Evolutionary conservation across 495 filamentous ascomycete species (phyloP), one percentile per base, ranked within the genome.

Genomic region (Penicillium cinerascens): DNA sequence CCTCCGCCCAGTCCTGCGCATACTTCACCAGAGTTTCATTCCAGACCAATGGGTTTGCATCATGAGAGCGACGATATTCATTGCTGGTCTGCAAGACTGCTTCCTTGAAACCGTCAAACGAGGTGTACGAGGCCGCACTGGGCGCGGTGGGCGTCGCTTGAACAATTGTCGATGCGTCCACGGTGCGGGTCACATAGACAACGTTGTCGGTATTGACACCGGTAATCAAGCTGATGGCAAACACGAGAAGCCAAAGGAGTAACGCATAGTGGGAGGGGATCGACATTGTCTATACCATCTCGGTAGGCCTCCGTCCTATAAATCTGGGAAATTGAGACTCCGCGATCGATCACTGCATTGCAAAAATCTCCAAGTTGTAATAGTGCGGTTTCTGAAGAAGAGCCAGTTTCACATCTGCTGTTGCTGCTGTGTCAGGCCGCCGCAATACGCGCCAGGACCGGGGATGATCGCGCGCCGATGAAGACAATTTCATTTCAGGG

Each of bases 81-180:
- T 93, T 92, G 37, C 79, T 87, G 60, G 73, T 75, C 60, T 81
- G 79, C 22, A 93, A 75, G 46, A 88, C 72, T 7, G 79, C 73
- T 45, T 77, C 66, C 44, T 78, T 64, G 72, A 91, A 88, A 13
- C 61, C 44, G 4, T 40, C 21, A 42, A 68, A 53, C 54, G 73
- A 63, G 0, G 76, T 78, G 61, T 84, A 90, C 25, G 73, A 75
- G 1, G 73, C 45, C 2, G 72, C 66, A 16, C 59, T 51, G 0
- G 75, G 63, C 4, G 57, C 47, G 2, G 69, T 68, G 7, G 60
- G 63, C 20, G 67, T 58, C 20, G 48, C 44, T 26, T 56, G 52
- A 6, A 69, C 56, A 20, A 59, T 66, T 18, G 56, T 57, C 15
- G 59, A 55, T 20, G 65, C 53, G 35, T 58, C 21, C 2, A 62